Evolutionary conservation across 2,329 filamentous ascomycete species (phyloP).

Genomic region (Aschersonia sp.): DNA sequence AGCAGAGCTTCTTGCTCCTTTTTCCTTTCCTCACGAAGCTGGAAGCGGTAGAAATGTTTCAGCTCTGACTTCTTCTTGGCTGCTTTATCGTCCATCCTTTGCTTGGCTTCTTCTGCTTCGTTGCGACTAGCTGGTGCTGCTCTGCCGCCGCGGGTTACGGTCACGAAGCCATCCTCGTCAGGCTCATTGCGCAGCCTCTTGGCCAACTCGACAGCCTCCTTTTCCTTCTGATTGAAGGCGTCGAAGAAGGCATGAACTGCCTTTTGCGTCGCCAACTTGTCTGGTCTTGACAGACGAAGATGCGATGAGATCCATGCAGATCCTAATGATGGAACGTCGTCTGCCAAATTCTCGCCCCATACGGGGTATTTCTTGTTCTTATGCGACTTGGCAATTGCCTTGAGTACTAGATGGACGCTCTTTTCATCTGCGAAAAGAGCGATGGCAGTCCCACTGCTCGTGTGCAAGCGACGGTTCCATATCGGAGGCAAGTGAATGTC

Average conservation of each 20-base stretch:
- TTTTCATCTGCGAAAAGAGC: constrained; percentile 72
- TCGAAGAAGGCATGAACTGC: constrained; percentile 78
- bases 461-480: constrained; percentile 59
- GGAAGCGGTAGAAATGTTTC: constrained; percentile 73
- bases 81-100: constrained; percentile 47
- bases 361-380: constrained; percentile 46
- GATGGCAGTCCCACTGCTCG: constrained; percentile 66
- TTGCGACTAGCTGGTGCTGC: constrained; percentile 60
- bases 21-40: constrained; percentile 67
- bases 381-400: constrained; percentile 50
- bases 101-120: constrained; percentile 48
- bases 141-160: constrained; percentile 67
- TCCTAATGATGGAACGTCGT: constrained; percentile 44
- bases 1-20: constrained; percentile 54
- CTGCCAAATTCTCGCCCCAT: constrained; percentile 53
- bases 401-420: constrained; percentile 63
- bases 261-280: constrained; percentile 49
- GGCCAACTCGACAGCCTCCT: constrained; percentile 44
- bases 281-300: constrained; percentile 56
- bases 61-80: constrained; percentile 47
- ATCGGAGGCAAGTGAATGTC: constrained; percentile 49
- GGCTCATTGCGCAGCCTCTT: constrained; percentile 61
- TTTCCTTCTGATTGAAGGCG: constrained; percentile 60
- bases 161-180: constrained; percentile 92
- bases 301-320: constrained; percentile 47